A percentile compares a stretch with the other conserved stretches of the same genome.
Evolutionary conservation across 768 basidiomycete species (phyloP).

Genomic region (Lyophyllum shimeji): DNA sequence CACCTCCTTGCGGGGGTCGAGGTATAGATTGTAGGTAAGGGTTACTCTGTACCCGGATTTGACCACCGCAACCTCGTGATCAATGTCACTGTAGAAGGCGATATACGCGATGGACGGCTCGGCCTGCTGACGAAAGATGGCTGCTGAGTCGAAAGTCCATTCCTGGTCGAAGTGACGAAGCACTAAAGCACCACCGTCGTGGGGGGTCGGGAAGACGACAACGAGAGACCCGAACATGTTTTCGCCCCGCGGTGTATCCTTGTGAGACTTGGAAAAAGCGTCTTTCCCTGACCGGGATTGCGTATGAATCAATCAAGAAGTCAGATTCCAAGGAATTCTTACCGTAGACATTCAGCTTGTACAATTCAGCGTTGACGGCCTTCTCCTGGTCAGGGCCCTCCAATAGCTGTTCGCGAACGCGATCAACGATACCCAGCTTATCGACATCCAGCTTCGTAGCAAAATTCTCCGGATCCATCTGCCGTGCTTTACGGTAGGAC

Average conservation of each 20-base stretch:
- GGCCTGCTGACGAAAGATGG: slow-evolving; percentile 8
- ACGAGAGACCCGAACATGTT: slow-evolving; percentile 54
- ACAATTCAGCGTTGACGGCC: slow-evolving; percentile 26
- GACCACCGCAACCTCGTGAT: slow-evolving; percentile 39
- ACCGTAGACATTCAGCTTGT: slow-evolving; percentile 41
- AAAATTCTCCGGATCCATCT: slow-evolving; percentile 39
- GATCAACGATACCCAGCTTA: slow-evolving; percentile 1
- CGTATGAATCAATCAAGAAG: background rate
- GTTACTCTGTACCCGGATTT: slow-evolving; percentile 38
- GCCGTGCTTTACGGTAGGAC: slow-evolving; percentile 44
- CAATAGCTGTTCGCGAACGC: slow-evolving; percentile 11
- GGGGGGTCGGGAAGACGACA: slow-evolving; percentile 44
- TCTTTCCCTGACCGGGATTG: slow-evolving; percentile 31
- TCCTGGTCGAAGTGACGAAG: slow-evolving; percentile 33
- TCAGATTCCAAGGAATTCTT: background rate
- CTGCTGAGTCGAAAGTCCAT: slow-evolving; percentile 31
- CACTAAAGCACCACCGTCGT: slow-evolving; percentile 44
- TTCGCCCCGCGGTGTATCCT: slow-evolving; percentile 44
- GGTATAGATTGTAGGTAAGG: slow-evolving; percentile 42
- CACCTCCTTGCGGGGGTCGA: slow-evolving; percentile 3
- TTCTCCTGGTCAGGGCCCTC: slow-evolving; percentile 14
- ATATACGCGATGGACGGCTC: slow-evolving; percentile 30
- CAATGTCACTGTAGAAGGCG: slow-evolving; percentile 39
- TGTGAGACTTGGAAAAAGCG: slow-evolving; percentile 50
- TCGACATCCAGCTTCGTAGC: slow-evolving; percentile 26